A percentile compares a stretch with the other conserved stretches of the same genome.
Conservation (phyloP, 495 filamentous ascomycete species). For the Penicillium samsonianum region DNA sequence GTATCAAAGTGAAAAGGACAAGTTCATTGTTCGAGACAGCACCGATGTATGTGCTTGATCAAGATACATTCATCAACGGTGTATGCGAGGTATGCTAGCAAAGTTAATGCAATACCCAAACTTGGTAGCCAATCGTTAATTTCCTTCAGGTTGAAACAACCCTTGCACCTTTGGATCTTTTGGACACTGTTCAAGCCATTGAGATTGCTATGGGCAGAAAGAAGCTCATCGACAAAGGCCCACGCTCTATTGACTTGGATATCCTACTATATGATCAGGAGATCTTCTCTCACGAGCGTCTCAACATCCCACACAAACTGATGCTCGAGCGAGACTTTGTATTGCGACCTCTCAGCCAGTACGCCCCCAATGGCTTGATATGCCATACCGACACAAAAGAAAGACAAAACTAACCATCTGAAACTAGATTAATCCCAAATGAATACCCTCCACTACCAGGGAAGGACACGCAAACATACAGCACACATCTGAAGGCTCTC, state of each 20-base stretch:
- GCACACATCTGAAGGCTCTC: slow-evolving; percentile 63
- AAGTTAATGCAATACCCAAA: no score
- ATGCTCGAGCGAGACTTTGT: slow-evolving; percentile 96
- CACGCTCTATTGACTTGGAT: slow-evolving; percentile 90
- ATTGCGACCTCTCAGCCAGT: slow-evolving; percentile 86
- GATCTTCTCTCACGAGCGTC: slow-evolving; percentile 62
- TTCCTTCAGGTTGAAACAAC: slow-evolving; percentile 72
- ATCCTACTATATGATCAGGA: slow-evolving; percentile 83
- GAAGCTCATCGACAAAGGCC: slow-evolving; percentile 90
- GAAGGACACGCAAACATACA: slow-evolving; percentile 39
- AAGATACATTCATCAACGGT: slow-evolving; percentile 87
- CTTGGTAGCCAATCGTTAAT: slow-evolving; percentile 9
- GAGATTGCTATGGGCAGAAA: slow-evolving; percentile 75
- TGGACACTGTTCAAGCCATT: slow-evolving; percentile 79
- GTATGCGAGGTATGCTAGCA: slow-evolving; percentile 73
- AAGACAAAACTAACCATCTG: slow-evolving; percentile 3
- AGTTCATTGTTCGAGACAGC: slow-evolving; percentile 92
- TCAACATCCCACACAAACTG: slow-evolving; percentile 79
- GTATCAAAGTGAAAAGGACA: slow-evolving; percentile 74
- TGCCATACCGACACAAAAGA: neutral
- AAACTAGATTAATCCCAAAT: slow-evolving; percentile 62
- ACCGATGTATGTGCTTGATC: slow-evolving; percentile 93
- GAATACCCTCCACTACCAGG: slow-evolving; percentile 47
- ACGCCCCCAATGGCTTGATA: slow-evolving; percentile 17
- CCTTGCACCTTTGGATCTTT: slow-evolving; percentile 69